Base-by-base conservation (phyloP, 345 rosid species). In the Anacardium occidentale region DNA sequence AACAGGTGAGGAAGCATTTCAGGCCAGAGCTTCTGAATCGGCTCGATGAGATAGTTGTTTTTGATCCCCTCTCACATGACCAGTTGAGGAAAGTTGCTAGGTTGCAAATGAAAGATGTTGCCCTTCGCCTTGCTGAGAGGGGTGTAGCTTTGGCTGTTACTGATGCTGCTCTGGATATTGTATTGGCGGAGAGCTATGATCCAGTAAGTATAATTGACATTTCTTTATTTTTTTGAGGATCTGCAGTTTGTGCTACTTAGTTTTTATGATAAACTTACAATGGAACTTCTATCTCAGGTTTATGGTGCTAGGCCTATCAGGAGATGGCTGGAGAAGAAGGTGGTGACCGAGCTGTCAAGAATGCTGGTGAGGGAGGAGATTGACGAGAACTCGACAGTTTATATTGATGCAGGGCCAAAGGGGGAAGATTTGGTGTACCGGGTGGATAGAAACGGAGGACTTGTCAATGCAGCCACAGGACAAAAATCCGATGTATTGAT, bases 321-420 rank as follows among this genome's bases (percentile, higher is more conserved):
- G 78, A 89, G 99, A 64, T 95, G 98, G 99, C 91, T 95, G 0
- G 98, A 95, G 85, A 92, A 70, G 81, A 92, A 79, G 82, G 98
- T 95, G 75, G 98, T 95, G 0, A 95, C 99, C 0, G 91, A 91
- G 77, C 77, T 95, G 10, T 95, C 97, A 1, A 88, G 83, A 73
- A 89, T 92, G 99, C 88, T 95, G 0, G 59, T 95, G 44, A 85
- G 87, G 72, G 98, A 87, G 25, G 98, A 95, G 50, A 92, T 95
- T 0, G 96, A 95, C 18, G 99, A 92, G 69, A 95, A 88, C 84
- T 87, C 94, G 0, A 92, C 94, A 0, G 99, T 90, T 50, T 89
- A 85, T 73, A 90, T 95, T 6, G 96, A 95, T 7, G 92, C 91
- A 0, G 88, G 76, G 3, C 20, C 77, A 6, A 66, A 22, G 0